Conservation (phyloP, 106 monocot species). For the Acorus calamus region DNA sequence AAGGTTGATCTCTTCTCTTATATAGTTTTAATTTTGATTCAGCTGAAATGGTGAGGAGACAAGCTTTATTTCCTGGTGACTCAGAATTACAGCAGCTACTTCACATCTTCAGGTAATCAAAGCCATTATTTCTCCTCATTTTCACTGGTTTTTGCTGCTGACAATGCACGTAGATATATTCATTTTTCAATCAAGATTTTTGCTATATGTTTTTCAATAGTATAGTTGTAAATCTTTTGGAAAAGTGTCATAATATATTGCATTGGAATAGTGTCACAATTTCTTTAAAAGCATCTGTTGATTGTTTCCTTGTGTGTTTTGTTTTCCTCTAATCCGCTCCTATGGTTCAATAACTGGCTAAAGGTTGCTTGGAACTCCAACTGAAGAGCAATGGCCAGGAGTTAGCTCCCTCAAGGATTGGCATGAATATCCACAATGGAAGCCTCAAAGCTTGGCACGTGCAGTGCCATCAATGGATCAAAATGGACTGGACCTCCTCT, state of each 20-base stretch:
- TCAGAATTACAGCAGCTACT: constrained; percentile 98
- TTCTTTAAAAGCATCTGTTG: too few species aligned
- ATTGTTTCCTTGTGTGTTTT: too few species aligned
- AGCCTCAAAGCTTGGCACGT: constrained; percentile 68
- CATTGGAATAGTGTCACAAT: too few species aligned
- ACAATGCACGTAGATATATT: too few species aligned
- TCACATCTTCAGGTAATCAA: constrained; percentile 82
- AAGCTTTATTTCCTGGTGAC: constrained; percentile 90
- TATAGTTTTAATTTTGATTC: constrained; percentile 1
- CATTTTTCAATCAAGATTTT: neutral
- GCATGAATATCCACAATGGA: constrained; percentile 97
- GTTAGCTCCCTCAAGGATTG: constrained; percentile 67
- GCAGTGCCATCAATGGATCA: constrained; percentile 70
- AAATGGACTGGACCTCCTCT: constrained; percentile 74
- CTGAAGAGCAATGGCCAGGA: constrained; percentile 88
- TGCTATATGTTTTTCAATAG: neutral
- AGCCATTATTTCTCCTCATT: neutral
- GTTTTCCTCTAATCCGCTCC: too few species aligned
- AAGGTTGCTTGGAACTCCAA: constrained; percentile 90
- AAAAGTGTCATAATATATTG: too few species aligned
- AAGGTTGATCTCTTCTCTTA: too few species aligned
- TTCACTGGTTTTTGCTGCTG: neutral
- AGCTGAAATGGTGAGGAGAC: constrained; percentile 99
- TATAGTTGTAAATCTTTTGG: too few species aligned
- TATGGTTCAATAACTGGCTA: too few species aligned